phyloP scores from a whole-genome alignment of 176 grass and related monocot species.

The Alopecurus myosuroides region DNA sequence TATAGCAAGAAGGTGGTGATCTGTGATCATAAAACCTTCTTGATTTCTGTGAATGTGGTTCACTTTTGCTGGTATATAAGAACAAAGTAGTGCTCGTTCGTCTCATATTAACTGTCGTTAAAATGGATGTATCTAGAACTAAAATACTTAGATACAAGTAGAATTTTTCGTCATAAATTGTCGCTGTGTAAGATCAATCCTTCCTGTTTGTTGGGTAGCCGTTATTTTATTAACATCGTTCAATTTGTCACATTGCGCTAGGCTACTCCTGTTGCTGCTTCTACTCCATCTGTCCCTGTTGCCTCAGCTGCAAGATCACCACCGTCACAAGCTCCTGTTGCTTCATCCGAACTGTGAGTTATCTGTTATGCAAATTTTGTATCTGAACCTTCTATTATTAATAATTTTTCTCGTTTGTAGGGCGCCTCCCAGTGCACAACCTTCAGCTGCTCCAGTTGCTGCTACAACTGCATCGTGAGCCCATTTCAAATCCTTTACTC shows the following conservation, averaged over 20 bases:
- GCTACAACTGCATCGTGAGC: slow-evolving; percentile 53
- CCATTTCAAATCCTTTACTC: background rate
- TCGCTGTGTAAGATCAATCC: background rate
- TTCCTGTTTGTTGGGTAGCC: background rate
- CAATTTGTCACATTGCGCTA: slow-evolving; percentile 11
- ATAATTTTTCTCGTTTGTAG: slow-evolving; percentile 28
- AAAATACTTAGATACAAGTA: too few species aligned
- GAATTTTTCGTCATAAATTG: background rate
- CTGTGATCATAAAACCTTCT: background rate
- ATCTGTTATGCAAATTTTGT: slow-evolving; percentile 1
- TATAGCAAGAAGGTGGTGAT: background rate
- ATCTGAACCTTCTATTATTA: background rate
- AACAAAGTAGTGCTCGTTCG: background rate
- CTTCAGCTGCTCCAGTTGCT: slow-evolving; percentile 41
- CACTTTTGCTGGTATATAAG: background rate
- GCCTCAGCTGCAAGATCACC: slow-evolving; percentile 38
- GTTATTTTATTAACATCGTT: background rate
- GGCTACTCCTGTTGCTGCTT: slow-evolving; percentile 30
- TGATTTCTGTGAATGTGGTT: background rate
- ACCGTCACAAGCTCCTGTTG: slow-evolving; percentile 45
- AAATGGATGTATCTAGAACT: too few species aligned
- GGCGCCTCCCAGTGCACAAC: slow-evolving; percentile 32
- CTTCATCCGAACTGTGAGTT: slow-evolving; percentile 55
- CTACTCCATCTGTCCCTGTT: slow-evolving; percentile 31
- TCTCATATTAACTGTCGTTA: too few species aligned